Evolutionary conservation across 805 yeast species (phyloP).

Genomic region (Barnettozyma pratensis): DNA sequence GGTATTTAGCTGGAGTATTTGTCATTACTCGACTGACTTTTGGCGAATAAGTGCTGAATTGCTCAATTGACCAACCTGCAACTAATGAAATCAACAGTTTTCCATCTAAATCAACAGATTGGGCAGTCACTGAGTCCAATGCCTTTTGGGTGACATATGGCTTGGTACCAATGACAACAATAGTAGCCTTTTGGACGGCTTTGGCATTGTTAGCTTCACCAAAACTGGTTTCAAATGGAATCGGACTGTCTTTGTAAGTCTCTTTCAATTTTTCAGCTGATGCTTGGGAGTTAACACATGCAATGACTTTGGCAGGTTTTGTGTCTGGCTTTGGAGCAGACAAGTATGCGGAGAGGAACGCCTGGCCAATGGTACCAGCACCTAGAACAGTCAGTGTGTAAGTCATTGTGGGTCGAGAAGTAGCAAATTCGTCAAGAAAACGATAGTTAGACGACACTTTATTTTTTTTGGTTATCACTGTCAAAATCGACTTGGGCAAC

Average conservation of each 20-base stretch:
- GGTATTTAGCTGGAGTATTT: conserved; percentile 91
- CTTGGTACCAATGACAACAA: conserved; percentile 80
- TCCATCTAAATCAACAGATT: conserved; percentile 34
- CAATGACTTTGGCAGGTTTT: conserved; percentile 67
- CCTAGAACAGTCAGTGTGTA: conserved; percentile 79
- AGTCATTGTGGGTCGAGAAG: conserved; percentile 1
- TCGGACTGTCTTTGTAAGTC: conserved; percentile 38
- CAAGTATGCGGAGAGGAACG: conserved; percentile 77
- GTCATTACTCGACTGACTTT: conserved; percentile 92
- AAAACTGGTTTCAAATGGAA: conserved; percentile 46
- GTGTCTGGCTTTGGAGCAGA: conserved; percentile 36
- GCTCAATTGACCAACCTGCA: conserved; percentile 88
- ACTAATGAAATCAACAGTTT: conserved; percentile 72
- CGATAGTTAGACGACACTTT: not conserved
- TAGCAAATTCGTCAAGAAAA: too few species aligned
- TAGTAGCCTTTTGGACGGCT: conserved; percentile 61
- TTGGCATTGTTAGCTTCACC: conserved; percentile 42
- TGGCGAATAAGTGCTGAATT: conserved; percentile 45
- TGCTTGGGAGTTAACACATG: conserved; percentile 61
- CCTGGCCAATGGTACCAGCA: conserved; percentile 95
- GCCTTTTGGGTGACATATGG: conserved; percentile 73
- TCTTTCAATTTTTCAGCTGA: conserved; percentile 44
- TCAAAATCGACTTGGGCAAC: too few species aligned
- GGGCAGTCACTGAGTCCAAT: conserved; percentile 38
- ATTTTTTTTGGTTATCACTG: not conserved